phyloP scores from a whole-genome alignment of 805 yeast genomes.

The Cyberlindnera nakhonratchasimensis region DNA sequence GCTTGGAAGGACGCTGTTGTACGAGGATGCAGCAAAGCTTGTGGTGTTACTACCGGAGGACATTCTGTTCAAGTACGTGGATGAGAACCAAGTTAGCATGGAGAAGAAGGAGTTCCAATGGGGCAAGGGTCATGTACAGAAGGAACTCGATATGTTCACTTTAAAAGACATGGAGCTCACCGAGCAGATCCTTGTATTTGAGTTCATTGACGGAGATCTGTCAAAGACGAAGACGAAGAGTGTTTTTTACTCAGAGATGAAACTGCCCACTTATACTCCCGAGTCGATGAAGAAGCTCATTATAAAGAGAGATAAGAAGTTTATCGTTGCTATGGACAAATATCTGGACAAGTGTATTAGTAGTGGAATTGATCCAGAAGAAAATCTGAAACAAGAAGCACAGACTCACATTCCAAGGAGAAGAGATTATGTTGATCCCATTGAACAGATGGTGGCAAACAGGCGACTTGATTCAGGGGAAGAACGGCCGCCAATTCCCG shows the following conservation, averaged over 20 bases:
- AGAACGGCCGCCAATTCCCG: slow-evolving; percentile 42
- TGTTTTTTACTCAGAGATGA: slow-evolving; percentile 41
- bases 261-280: slow-evolving; percentile 47
- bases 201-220: slow-evolving; percentile 66
- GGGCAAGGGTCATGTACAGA: slow-evolving; percentile 50
- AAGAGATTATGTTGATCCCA: slow-evolving; percentile 55
- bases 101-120: slow-evolving; percentile 37
- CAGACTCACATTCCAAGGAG: slow-evolving; percentile 43
- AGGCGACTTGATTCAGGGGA: slow-evolving; percentile 22
- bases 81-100: slow-evolving; percentile 59
- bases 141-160: slow-evolving; percentile 50
- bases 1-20: slow-evolving; percentile 40
- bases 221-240: slow-evolving; percentile 46
- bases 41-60: slow-evolving; percentile 63
- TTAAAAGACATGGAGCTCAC: slow-evolving; percentile 38
- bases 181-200: slow-evolving; percentile 64
- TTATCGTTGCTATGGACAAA: slow-evolving; percentile 37
- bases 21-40: slow-evolving; percentile 62
- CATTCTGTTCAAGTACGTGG: slow-evolving; percentile 69
- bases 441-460: slow-evolving; percentile 49
- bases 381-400: slow-evolving; percentile 36
- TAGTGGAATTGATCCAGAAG: slow-evolving; percentile 37
- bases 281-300: slow-evolving; percentile 62
- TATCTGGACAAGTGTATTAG: slow-evolving; percentile 35
- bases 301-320: slow-evolving; percentile 50